A percentile compares a stretch with the other conserved stretches of the same genome.
These are phyloP conservation scores for Taphrina wiesneri DNA, from an alignment of 1,139 yeast species.

Conservation along the genomic window DNA sequence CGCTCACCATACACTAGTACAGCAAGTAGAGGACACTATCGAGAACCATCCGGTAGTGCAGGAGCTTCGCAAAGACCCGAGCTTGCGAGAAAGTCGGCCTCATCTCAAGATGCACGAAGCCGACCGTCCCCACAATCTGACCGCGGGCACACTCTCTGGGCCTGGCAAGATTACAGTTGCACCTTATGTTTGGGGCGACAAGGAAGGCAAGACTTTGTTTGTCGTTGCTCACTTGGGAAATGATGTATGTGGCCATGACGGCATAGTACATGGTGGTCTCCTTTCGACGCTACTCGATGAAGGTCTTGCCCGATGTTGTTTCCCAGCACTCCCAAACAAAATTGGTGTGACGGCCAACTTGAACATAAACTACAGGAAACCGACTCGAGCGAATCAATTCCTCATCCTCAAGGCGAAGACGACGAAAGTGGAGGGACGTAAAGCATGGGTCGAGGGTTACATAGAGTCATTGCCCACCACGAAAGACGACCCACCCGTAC, in stretches of 20 bases:
- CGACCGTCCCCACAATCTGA: slow-evolving; percentile 42
- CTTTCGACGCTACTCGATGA: slow-evolving; percentile 83
- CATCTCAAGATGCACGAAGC: slow-evolving; percentile 40
- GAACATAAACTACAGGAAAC: slow-evolving; percentile 63
- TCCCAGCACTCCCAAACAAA: slow-evolving; percentile 74
- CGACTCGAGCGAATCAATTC: slow-evolving; percentile 64
- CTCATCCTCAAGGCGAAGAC: slow-evolving; percentile 71
- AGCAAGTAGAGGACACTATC: slow-evolving; percentile 18
- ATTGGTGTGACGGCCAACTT: slow-evolving; percentile 90
- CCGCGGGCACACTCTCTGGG: slow-evolving; percentile 46
- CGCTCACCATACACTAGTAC: background rate
- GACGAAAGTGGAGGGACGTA: slow-evolving; percentile 69
- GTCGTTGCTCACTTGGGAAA: slow-evolving; percentile 56
- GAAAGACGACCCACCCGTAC: slow-evolving; percentile 36
- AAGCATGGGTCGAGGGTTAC: slow-evolving; percentile 70
- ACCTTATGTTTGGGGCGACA: slow-evolving; percentile 44
- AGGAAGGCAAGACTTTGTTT: slow-evolving; percentile 36
- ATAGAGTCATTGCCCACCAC: slow-evolving; percentile 52
- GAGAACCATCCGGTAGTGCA: slow-evolving; percentile 33
- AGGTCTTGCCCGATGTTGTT: slow-evolving; percentile 82
- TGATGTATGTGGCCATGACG: slow-evolving; percentile 65
- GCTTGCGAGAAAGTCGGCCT: slow-evolving; percentile 39
- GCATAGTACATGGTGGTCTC: slow-evolving; percentile 83
- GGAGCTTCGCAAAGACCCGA: slow-evolving; percentile 37
- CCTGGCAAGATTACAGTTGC: slow-evolving; percentile 44